These are phyloP conservation scores for Naegleria gruberi DNA, from an alignment of 208 protist species.

Conservation along the genomic window DNA sequence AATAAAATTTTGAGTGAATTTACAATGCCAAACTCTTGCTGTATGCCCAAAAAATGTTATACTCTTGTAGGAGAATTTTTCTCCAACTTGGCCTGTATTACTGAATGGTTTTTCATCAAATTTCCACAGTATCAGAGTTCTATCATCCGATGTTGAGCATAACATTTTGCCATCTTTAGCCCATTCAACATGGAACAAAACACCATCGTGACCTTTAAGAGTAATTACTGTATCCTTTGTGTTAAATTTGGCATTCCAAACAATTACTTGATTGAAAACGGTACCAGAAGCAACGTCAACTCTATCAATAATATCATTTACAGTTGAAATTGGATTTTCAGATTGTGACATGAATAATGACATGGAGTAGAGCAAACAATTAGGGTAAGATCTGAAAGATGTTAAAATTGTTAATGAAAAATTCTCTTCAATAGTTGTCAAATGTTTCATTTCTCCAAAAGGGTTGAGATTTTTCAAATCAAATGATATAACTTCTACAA, in stretches of 20 bases:
- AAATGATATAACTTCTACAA: neutral
- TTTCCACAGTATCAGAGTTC: neutral
- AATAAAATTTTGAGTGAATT: neutral
- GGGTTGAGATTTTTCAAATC: neutral
- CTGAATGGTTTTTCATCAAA: neutral
- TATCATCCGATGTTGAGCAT: neutral
- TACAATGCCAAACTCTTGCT: conserved; percentile 1
- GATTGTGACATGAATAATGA: neutral
- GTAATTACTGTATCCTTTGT: neutral
- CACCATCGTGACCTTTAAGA: neutral
- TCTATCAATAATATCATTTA: neutral
- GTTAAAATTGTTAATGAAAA: neutral
- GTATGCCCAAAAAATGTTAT: neutral
- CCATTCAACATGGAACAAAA: neutral
- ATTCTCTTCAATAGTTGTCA: neutral
- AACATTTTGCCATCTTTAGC: neutral
- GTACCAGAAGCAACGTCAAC: neutral
- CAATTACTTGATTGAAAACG: neutral
- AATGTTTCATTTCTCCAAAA: neutral
- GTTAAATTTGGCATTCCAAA: neutral
- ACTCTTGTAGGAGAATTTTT: neutral
- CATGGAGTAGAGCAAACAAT: conserved; percentile 20
- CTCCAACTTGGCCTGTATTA: neutral
- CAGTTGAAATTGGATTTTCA: neutral
- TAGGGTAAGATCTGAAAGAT: neutral